Evolutionary conservation across 345 rosid species (phyloP), one percentile per base, ranked within the genome.

Genomic region (Lagerstroemia speciosa): DNA sequence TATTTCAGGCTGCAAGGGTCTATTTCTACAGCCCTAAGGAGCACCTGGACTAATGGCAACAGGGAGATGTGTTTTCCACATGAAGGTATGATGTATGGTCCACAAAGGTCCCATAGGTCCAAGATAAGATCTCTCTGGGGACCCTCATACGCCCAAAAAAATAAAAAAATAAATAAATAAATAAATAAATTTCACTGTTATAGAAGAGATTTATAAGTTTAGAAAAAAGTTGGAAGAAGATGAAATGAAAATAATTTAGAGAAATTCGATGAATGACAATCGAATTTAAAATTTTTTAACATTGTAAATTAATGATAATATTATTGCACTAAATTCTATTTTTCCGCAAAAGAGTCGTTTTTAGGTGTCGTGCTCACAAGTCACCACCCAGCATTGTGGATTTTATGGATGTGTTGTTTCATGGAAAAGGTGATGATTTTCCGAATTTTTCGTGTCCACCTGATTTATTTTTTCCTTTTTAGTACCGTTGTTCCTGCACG

Each of bases 11-110:
- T n/a, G n/a, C 46, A 14, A 9, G 46, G 34, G 20, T 29, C 19
- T 27, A 1, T 27, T 30, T n/a, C n/a, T n/a, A n/a, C n/a, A n/a
- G n/a, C n/a, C n/a, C n/a, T n/a, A n/a, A 27, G 63, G 34, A 16
- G 27, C 63, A 58, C 63, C 63, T 58, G 63, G 34, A 58, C 29
- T 58, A 30, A 58, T 58, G 20, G 63, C 63, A 58, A 14, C 2
- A 58, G 33, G 33, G 63, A 48, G 19, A 22, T 30, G 33, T 30
- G 29, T 58, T 10, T 58, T 58, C 63, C 3, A 58, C 63, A 30
- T 27, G 63, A 58, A 27, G 4, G 22, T 48, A 48, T 41, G 11
- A 5, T 8, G 10, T 58, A 30, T 58, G 63, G 63, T 58, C 63
- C 63, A 53, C 63, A 58, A 24, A 20, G 60, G 60, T 9, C 27